Conservation (phyloP, 1,139 yeast genomes). For the Sugiyamaella paludigena region DNA sequence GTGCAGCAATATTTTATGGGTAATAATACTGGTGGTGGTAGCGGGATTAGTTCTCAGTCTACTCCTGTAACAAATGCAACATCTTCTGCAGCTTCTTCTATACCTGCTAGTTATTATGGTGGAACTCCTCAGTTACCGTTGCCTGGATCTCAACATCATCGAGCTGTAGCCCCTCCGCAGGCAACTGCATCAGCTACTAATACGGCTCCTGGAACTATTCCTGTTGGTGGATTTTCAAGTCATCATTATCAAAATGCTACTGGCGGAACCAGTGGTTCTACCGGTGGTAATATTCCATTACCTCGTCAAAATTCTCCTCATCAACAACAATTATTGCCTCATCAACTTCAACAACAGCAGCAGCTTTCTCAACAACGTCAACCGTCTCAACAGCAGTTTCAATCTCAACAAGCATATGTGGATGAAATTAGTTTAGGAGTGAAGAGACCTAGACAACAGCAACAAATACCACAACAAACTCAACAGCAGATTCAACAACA, state of each 20-base stretch:
- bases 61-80: neutral
- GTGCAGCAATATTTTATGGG: slow-evolving; percentile 1
- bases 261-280: neutral
- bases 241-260: slow-evolving; percentile 6
- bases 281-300: neutral
- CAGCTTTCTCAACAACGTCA: slow-evolving; percentile 20
- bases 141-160: slow-evolving; percentile 12
- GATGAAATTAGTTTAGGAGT: too few species aligned
- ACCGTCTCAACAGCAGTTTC: slow-evolving; percentile 10
- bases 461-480: slow-evolving; percentile 5
- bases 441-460: slow-evolving; percentile 5
- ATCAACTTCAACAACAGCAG: slow-evolving; percentile 18
- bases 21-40: neutral
- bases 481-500: slow-evolving; percentile 7
- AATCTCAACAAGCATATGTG: slow-evolving; percentile 1
- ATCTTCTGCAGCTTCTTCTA: neutral
- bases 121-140: slow-evolving; percentile 16
- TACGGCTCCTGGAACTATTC: neutral
- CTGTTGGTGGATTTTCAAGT: too few species aligned
- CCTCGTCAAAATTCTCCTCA: slow-evolving; percentile 11
- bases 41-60: neutral
- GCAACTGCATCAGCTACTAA: neutral
- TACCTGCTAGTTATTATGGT: slow-evolving; percentile 3
- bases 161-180: slow-evolving; percentile 1
- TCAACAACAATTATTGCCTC: slow-evolving; percentile 1